phyloP scores from a whole-genome alignment of 2,329 filamentous ascomycete species.

The Penicillium sp. region DNA sequence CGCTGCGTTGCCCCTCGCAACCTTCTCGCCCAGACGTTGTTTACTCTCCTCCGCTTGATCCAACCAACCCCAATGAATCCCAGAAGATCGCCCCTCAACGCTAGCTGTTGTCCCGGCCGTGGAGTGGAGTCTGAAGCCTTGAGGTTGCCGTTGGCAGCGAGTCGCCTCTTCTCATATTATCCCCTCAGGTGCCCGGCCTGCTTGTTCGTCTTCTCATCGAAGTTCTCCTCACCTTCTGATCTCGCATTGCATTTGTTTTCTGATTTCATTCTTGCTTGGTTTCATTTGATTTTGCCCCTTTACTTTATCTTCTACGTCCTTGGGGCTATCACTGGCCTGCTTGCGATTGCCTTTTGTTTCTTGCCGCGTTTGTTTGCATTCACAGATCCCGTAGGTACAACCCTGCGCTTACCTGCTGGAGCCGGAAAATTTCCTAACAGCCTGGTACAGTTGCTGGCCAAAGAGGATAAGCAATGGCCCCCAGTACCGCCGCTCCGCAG shows the following conservation, averaged over 20 bases:
- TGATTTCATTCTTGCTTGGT: conserved; percentile 4
- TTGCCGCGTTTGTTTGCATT: conserved; percentile 16
- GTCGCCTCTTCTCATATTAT: conserved; percentile 30
- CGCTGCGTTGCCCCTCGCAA: conserved; percentile 36
- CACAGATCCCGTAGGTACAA: conserved; percentile 22
- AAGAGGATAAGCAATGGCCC: conserved; percentile 37
- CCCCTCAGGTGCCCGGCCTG: conserved; percentile 24
- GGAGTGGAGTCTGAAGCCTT: conserved; percentile 24
- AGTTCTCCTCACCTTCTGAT: conserved; percentile 12
- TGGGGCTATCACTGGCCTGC: conserved; percentile 3
- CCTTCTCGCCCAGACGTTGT: conserved; percentile 32
- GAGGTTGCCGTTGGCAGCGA: conserved; percentile 30
- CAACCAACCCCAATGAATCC: conserved; percentile 32
- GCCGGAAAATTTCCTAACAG: conserved; percentile 14
- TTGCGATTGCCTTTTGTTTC: conserved; percentile 6
- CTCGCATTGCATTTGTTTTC: conserved; percentile 16
- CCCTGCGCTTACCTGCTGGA: conserved; percentile 19
- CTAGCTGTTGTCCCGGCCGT: conserved; percentile 17
- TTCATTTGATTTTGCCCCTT: background rate
- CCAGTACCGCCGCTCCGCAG: conserved; percentile 30
- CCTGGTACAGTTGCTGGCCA: conserved; percentile 29
- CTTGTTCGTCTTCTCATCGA: conserved; percentile 8
- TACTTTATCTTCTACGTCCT: background rate
- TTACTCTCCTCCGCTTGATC: conserved; percentile 32
- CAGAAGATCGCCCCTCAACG: conserved; percentile 21